A percentile compares a stretch with the other conserved stretches of the same genome.
Conservation (phyloP, 2,329 filamentous ascomycete species). For the Paraphaeosphaeria sporulosa region DNA sequence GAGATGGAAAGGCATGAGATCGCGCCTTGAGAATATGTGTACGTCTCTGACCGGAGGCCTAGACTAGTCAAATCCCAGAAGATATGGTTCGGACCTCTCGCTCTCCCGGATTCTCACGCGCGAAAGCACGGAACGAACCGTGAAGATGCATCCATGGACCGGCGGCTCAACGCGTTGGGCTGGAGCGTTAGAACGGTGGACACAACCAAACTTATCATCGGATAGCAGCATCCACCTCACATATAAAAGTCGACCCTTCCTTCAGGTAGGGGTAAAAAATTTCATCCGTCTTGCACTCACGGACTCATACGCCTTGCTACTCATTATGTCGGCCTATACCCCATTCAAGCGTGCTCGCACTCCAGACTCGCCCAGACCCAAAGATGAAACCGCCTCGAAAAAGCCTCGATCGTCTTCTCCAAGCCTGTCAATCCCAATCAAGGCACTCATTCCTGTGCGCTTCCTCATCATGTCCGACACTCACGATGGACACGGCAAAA, state of each 20-base stretch:
- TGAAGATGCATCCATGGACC: too few relatives aligned
- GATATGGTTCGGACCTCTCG: too few relatives aligned
- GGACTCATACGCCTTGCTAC: neutral
- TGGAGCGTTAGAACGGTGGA: neutral
- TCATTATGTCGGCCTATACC: neutral
- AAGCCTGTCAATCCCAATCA: neutral
- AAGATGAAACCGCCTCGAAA: neutral
- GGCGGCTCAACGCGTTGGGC: neutral
- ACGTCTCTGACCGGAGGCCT: too few relatives aligned
- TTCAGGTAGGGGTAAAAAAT: neutral
- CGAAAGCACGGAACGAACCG: too few relatives aligned
- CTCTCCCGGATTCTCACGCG: too few relatives aligned
- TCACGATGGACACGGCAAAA: slow-evolving; percentile 28
- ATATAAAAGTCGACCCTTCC: neutral
- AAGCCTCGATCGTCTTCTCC: slow-evolving; percentile 14
- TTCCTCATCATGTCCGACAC: slow-evolving; percentile 55
- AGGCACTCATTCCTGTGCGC: slow-evolving; percentile 13
- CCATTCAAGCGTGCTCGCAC: neutral
- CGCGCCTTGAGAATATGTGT: too few relatives aligned
- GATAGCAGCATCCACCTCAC: neutral
- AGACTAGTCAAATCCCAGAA: too few relatives aligned
- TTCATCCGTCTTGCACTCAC: neutral
- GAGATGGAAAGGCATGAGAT: too few relatives aligned
- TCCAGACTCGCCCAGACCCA: neutral
- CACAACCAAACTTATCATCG: neutral